Evolutionary conservation across 2,329 filamentous ascomycete genomes (phyloP).

Genomic region (Ophiostoma fasciatum): DNA sequence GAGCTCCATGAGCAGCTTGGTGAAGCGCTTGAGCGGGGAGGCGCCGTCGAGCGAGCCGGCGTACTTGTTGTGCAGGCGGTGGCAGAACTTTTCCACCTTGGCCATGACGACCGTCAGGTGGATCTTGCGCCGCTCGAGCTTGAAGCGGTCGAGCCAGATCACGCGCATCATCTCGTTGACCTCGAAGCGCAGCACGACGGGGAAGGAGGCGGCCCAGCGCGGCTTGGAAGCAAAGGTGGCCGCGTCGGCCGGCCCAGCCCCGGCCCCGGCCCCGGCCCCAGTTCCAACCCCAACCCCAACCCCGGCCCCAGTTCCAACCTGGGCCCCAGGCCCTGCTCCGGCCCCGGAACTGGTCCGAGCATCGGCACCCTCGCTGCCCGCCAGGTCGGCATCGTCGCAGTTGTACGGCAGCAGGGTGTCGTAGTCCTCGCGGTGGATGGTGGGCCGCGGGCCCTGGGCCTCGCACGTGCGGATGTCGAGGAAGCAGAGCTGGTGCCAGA

Average conservation of each 20-base stretch:
- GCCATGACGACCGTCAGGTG: constrained; percentile 48
- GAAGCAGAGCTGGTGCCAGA: constrained; percentile 69
- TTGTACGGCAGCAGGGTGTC: constrained; percentile 60
- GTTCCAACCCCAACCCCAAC: too few species aligned
- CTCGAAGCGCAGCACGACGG: constrained; percentile 55
- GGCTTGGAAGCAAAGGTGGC: constrained; percentile 22
- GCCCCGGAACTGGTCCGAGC: too few species aligned
- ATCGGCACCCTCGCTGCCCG: too few species aligned
- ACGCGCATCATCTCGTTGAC: constrained; percentile 57
- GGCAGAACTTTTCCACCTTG: constrained; percentile 55
- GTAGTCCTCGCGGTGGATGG: constrained; percentile 60
- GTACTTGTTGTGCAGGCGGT: constrained; percentile 50
- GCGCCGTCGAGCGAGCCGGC: constrained; percentile 43
- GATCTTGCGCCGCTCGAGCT: constrained; percentile 45
- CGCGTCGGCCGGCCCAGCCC: too few species aligned
- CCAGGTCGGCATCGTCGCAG: constrained; percentile 51
- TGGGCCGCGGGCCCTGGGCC: constrained; percentile 55
- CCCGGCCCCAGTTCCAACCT: too few species aligned
- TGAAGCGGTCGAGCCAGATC: constrained; percentile 54
- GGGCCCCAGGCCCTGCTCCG: too few species aligned
- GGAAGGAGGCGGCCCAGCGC: constrained; percentile 52
- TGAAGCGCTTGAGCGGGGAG: constrained; percentile 47
- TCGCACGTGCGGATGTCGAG: constrained; percentile 63
- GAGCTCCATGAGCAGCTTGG: constrained; percentile 49
- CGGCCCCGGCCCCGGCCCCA: too few species aligned